phyloP scores from a whole-genome alignment of 1,284 basidiomycete genomes.

The Volvariella surrecta region DNA sequence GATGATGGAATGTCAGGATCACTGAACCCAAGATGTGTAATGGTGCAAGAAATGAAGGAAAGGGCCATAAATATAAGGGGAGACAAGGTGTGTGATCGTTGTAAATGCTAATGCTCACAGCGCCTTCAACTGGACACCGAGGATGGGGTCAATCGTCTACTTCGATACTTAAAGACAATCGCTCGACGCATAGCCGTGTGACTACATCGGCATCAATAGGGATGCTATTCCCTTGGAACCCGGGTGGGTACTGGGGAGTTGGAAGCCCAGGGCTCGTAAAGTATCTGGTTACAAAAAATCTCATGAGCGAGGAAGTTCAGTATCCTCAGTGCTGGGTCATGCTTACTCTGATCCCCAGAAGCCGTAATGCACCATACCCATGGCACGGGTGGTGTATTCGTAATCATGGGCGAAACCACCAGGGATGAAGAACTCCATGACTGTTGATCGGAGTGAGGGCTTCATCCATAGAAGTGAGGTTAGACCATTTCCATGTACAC shows the following conservation, averaged over 20 bases:
- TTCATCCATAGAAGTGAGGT: slow-evolving; percentile 84
- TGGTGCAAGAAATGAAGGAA: no score
- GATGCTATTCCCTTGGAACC: slow-evolving; percentile 48
- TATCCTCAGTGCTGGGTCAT: no score
- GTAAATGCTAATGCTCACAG: no score
- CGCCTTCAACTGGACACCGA: no score
- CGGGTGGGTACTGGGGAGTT: slow-evolving; percentile 37
- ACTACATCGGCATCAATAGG: slow-evolving; percentile 43
- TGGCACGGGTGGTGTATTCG: slow-evolving; percentile 69
- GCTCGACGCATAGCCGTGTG: slow-evolving; percentile 36
- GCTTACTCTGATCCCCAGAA: slow-evolving; percentile 57
- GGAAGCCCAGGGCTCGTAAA: slow-evolving; percentile 44
- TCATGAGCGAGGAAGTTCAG: neutral
- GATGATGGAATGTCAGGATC: no score
- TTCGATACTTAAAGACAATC: slow-evolving; percentile 31
- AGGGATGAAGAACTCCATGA: slow-evolving; percentile 87
- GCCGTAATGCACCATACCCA: slow-evolving; percentile 81
- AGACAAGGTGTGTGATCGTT: no score
- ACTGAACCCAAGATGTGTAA: no score
- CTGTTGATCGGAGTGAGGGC: slow-evolving; percentile 61
- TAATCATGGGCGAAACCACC: slow-evolving; percentile 84
- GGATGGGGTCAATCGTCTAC: slow-evolving; percentile 33
- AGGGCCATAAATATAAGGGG: no score
- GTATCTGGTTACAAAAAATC: slow-evolving; percentile 20
- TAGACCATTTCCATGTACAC: slow-evolving; percentile 82